Conservation (phyloP, 768 basidiomycete genomes). For the Leccinum disarticulatum region DNA sequence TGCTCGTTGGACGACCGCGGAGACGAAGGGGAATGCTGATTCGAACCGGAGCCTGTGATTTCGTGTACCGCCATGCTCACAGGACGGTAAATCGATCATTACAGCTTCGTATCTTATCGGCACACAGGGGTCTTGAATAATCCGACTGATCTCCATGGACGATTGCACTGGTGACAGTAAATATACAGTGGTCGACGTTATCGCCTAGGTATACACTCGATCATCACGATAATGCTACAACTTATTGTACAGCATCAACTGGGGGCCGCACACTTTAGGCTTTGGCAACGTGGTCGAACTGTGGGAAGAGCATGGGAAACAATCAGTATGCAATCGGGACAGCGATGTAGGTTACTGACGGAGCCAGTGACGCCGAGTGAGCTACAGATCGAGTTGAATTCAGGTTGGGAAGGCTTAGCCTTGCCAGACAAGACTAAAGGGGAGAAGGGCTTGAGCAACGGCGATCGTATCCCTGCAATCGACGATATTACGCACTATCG, state of each 20-base stretch:
- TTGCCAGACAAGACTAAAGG: constrained; percentile 49
- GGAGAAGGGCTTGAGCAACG: not conserved
- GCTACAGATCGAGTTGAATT: constrained; percentile 49
- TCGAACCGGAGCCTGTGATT: not conserved
- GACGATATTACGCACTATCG: constrained; percentile 43
- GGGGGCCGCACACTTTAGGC: not conserved
- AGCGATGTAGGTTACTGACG: constrained; percentile 25
- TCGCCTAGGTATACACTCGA: constrained; percentile 2
- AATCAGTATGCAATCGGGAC: not conserved
- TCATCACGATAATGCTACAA: constrained; percentile 12
- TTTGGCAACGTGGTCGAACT: constrained; percentile 1
- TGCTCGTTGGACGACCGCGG: not conserved
- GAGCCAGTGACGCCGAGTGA: constrained; percentile 40
- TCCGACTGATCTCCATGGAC: not conserved
- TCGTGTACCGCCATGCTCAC: not conserved
- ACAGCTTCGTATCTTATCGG: not conserved
- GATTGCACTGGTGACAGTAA: not conserved
- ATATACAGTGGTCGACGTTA: not conserved
- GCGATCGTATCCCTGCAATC: not conserved
- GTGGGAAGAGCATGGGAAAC: not conserved
- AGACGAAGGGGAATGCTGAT: not conserved
- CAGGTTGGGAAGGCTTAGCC: constrained; percentile 41
- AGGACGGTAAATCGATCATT: no score
- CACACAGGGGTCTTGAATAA: not conserved
- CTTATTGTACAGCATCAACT: constrained; percentile 9